Base-by-base conservation (phyloP, 1,284 basidiomycete species). In the Cystobasidiaceae sp. region DNA sequence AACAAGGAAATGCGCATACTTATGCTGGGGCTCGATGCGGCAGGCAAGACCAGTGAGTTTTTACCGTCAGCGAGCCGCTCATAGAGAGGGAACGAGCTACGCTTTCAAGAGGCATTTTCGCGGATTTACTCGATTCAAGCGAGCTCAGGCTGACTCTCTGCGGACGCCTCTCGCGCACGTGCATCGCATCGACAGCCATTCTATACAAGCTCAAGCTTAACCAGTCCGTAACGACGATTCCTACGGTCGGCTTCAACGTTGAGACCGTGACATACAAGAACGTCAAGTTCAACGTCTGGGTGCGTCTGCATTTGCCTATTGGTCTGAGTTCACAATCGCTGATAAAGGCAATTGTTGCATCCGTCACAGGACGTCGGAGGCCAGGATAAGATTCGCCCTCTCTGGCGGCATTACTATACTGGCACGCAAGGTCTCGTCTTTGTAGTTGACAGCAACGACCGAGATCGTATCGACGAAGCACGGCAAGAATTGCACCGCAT, bases 401-500 rank as follows among this genome's bases (percentile, higher is more conserved):
- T 79, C 5, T 99, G 94, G 94, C 84, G 96, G 79, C 94, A 97
- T 79, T 97, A 97, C 86, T 97, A 82, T 75, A 83, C 82, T 5
- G 82, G 81, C 37, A 81, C 78, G 1, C 80, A 85, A 75, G 84
- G 83, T 28, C 77, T 85, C 52, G 83, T 85, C 70, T 85, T 84
- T 69, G 84, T 85, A 30, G 83, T 85, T 55, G 84, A 85, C 74
- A 82, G 81, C 43, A 81, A 93, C 74, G 94, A 99, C 78, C 81
- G 91, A 60, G 93, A 94, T 73, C 84, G 94, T 69, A 88, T 99
- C 74, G 93, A 97, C 75, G 96, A 98, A 79, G 96, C 94, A 39
- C 87, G 92, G 73, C 88, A 91, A 75, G 94, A 98, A 79, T 81
- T 99, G 52, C 94, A 98, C 76, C 85, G 93, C 62, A 98, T 99